These are phyloP conservation scores for Avena eriantha DNA, from an alignment of 176 grass and related monocot species.

Conservation along the genomic window DNA sequence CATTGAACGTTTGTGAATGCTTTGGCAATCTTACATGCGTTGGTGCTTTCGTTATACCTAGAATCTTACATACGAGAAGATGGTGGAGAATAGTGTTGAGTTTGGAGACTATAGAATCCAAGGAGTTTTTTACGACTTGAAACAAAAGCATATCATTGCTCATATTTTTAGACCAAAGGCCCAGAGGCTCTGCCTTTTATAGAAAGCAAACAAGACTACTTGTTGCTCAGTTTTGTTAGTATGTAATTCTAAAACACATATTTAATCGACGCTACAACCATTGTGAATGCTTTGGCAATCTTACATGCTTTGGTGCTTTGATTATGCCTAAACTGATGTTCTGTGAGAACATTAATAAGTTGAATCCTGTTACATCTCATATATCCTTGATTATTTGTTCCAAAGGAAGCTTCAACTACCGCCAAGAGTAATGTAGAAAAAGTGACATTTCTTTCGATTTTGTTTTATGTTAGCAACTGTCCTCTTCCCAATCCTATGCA, in stretches of 20 bases:
- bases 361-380: not conserved
- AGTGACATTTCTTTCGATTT: not conserved
- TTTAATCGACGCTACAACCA: not conserved
- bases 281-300: not conserved
- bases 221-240: slow-evolving; percentile 9
- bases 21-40: not conserved
- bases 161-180: not conserved
- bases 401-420: slow-evolving; percentile 21
- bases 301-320: not conserved
- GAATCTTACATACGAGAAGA: slow-evolving; percentile 76
- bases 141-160: not conserved
- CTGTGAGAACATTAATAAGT: not conserved
- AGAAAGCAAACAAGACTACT: slow-evolving; percentile 4
- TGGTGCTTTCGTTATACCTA: slow-evolving; percentile 2
- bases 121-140: too few species aligned
- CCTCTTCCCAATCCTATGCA: not conserved
- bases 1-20: not conserved
- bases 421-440: not conserved
- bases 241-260: slow-evolving; percentile 15
- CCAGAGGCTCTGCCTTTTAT: not conserved
- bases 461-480: slow-evolving; percentile 35
- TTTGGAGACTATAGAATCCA: too few species aligned
- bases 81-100: slow-evolving; percentile 59
- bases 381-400: slow-evolving; percentile 19
- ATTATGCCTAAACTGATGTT: not conserved